Percentiles rank a stretch among this genome's conserved stretches.
Conservation (phyloP, 129 eudicot species). For the Rutidosis leptorrhynchoides region DNA sequence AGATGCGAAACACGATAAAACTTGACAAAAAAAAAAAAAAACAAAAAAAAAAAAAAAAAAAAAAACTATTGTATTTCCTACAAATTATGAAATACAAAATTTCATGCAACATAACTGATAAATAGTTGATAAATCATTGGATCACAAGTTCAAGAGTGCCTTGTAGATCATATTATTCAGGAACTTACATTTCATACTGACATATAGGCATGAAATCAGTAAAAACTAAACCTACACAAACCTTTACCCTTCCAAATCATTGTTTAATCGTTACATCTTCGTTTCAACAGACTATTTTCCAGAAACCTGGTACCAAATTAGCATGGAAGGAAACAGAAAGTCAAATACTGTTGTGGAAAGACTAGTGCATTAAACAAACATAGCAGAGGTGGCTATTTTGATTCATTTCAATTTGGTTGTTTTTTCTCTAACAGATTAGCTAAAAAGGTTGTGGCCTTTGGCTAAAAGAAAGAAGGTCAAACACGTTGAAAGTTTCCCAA, state of each 20-base stretch:
- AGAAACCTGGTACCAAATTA: conserved; percentile 25
- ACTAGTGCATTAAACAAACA: background rate
- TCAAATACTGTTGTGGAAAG: conserved; percentile 14
- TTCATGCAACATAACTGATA: conserved; percentile 7
- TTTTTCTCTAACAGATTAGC: background rate
- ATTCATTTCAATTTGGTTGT: background rate
- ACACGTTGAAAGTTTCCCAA: background rate
- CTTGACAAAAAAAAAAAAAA: background rate
- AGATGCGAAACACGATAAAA: conserved; percentile 6
- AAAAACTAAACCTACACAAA: conserved; percentile 29
- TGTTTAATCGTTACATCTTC: conserved; percentile 16
- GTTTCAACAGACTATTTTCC: conserved; percentile 16
- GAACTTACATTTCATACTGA: conserved; percentile 29
- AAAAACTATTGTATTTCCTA: too few relatives aligned
- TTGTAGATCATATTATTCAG: conserved; percentile 14
- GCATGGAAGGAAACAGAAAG: conserved; percentile 10
- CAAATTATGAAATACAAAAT: conserved; percentile 3
- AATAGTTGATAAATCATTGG: conserved; percentile 12
- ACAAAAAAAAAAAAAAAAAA: too few relatives aligned
- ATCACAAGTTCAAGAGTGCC: conserved; percentile 1
- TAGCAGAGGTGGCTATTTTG: background rate
- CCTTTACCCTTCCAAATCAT: conserved; percentile 25
- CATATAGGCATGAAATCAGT: conserved; percentile 30
- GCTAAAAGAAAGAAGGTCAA: background rate
- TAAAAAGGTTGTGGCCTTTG: background rate